phyloP scores from a whole-genome alignment of 768 basidiomycete genomes.

The Serpula lacrymans region DNA sequence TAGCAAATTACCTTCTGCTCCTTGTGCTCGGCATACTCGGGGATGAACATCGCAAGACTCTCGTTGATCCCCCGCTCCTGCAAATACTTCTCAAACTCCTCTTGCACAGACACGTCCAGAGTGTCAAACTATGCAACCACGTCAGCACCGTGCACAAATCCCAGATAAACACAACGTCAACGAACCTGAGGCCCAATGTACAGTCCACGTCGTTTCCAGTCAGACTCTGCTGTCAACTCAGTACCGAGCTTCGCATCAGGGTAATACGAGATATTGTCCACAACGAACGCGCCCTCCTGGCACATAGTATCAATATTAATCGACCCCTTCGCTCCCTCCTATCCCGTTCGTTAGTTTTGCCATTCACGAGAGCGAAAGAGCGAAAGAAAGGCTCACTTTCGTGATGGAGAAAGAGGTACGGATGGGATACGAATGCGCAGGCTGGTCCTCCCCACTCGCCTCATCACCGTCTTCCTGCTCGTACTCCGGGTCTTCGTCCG shows the following conservation, averaged over 20 bases:
- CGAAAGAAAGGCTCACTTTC: slow-evolving; percentile 49
- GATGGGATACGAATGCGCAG: slow-evolving; percentile 56
- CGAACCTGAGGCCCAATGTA: slow-evolving; percentile 89
- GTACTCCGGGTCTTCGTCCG: slow-evolving; percentile 35
- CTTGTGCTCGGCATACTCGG: slow-evolving; percentile 84
- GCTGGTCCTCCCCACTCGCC: slow-evolving; percentile 22
- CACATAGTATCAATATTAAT: slow-evolving; percentile 75
- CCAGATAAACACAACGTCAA: not conserved
- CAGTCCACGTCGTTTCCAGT: slow-evolving; percentile 88
- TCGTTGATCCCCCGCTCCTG: slow-evolving; percentile 89
- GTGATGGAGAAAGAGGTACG: slow-evolving; percentile 81
- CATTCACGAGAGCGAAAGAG: not conserved
- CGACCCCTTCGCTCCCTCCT: slow-evolving; percentile 58
- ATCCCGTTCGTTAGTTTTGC: slow-evolving; percentile 1
- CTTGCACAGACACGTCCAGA: slow-evolving; percentile 82
- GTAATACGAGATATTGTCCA: slow-evolving; percentile 91
- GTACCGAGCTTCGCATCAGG: slow-evolving; percentile 65
- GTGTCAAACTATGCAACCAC: slow-evolving; percentile 68
- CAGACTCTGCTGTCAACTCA: slow-evolving; percentile 81
- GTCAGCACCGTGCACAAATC: not conserved
- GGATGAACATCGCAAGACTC: slow-evolving; percentile 78
- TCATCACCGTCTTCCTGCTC: slow-evolving; percentile 37
- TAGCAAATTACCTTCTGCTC: slow-evolving; percentile 74
- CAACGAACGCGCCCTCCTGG: slow-evolving; percentile 77
- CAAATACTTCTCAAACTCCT: slow-evolving; percentile 88